Conservation (phyloP, 1,284 basidiomycete genomes). For the Stygiomarasmius scandens region DNA sequence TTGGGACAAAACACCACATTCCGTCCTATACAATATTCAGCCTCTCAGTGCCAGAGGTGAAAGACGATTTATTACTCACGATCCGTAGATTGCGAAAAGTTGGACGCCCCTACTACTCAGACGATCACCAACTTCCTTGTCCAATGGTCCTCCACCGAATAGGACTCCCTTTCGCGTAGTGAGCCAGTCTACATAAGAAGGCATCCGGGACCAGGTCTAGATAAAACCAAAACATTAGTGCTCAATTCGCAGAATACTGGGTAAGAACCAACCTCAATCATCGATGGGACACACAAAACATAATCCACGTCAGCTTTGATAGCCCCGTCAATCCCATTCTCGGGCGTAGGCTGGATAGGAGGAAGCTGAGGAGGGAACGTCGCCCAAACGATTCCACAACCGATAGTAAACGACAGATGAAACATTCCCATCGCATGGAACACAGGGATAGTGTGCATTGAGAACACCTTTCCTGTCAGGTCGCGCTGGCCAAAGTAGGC, state of each 20-base stretch:
- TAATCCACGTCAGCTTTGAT: too few relatives aligned
- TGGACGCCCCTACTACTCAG: conserved; percentile 25
- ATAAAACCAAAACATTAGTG: too few relatives aligned
- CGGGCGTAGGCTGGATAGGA: too few relatives aligned
- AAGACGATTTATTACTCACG: conserved; percentile 23
- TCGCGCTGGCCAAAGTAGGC: neutral
- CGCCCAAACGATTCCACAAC: conserved; percentile 24
- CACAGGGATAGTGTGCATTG: conserved; percentile 17
- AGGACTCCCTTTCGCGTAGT: conserved; percentile 15
- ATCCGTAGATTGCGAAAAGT: conserved; percentile 25
- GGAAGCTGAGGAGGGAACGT: conserved; percentile 22
- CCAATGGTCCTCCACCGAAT: conserved; percentile 32
- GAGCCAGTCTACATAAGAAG: conserved; percentile 11
- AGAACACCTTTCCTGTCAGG: conserved; percentile 8
- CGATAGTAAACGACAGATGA: conserved; percentile 9
- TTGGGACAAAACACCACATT: neutral
- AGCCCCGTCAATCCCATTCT: too few relatives aligned
- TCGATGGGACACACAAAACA: too few relatives aligned
- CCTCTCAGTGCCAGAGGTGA: too few relatives aligned
- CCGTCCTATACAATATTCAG: neutral
- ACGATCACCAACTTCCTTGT: conserved; percentile 27
- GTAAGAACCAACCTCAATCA: too few relatives aligned
- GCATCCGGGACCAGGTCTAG: conserved; percentile 17
- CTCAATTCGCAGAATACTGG: too few relatives aligned
- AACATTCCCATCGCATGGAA: conserved; percentile 18